These are phyloP conservation scores for Telfairia occidentalis DNA, from an alignment of 331 rosid genomes.

Conservation along the genomic window DNA sequence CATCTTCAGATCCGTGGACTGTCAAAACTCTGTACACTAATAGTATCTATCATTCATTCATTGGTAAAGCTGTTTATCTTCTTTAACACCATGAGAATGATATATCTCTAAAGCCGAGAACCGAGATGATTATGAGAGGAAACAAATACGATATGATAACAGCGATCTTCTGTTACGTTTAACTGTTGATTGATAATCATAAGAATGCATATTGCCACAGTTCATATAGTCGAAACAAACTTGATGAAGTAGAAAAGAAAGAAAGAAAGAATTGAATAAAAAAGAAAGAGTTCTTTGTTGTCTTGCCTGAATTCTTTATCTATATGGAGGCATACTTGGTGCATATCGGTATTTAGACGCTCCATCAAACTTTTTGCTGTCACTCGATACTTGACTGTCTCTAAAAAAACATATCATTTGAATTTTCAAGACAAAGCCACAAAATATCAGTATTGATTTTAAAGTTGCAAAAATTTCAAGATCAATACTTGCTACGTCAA, in stretches of 20 bases:
- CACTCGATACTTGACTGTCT: slow-evolving; percentile 24
- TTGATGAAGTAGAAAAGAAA: too few species aligned
- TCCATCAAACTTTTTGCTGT: slow-evolving; percentile 53
- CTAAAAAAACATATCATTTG: slow-evolving; percentile 12
- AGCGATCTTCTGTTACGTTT: neutral
- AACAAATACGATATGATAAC: neutral
- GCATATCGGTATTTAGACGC: slow-evolving; percentile 45
- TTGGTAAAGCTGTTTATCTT: neutral
- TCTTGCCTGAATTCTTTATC: slow-evolving; percentile 52
- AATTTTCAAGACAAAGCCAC: neutral
- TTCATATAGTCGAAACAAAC: neutral
- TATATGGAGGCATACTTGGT: slow-evolving; percentile 45
- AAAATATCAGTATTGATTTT: neutral
- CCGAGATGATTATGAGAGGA: neutral
- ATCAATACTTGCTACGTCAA: too few species aligned
- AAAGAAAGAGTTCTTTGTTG: too few species aligned
- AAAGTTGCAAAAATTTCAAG: too few species aligned
- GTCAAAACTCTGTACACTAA: slow-evolving; percentile 48
- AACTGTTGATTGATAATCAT: neutral
- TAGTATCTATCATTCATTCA: neutral
- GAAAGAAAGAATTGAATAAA: too few species aligned
- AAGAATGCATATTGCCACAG: neutral
- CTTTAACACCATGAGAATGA: neutral
- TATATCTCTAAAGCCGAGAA: neutral
- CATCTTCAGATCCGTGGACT: slow-evolving; percentile 51